Evolutionary conservation across 805 yeast genomes (phyloP), one percentile per base, ranked within the genome.

Genomic region (Saturnispora galanensis): DNA sequence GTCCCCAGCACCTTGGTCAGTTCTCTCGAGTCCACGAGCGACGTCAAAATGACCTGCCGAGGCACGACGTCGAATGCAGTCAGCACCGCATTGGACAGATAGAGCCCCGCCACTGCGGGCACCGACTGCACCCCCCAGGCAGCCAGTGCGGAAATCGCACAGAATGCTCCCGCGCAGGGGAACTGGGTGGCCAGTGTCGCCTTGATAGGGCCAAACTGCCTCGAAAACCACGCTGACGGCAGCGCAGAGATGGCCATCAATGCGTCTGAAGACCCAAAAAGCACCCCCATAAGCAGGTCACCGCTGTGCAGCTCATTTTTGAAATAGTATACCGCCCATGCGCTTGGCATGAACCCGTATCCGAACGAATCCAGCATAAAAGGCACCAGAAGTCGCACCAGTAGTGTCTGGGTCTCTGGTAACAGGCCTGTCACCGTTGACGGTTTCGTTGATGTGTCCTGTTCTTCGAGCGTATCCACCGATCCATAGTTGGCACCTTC

Each of bases 31-130:
- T 73, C 71, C 34, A 88, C 77, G 16, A 86, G 66, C 2, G 84
- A 71, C 0, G 94, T 79, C 41, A 88, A 63, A 35, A 88, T 67
- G 8, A 87, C 76, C 62, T 87, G 96, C 42, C 97, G 74, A 6
- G 96, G 96, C 3, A 87, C 93, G 28, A 87, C 95, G 58, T 88
- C 97, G 89, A 88, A 86, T 1, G 89, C 77, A 2, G 80, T 69
- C 0, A 86, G 76, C 2, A 80, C 64, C 47, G 78, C 79, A 50
- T 84, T 77, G 21, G 74, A 57, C 16, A 80, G 51, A 31, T 83
- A 66, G 5, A 77, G 60, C 0, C 64, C 44, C 26, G 83, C 68
- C 0, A 90, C 83, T 2, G 56, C 39, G 0, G 58, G 47, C n/a
- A 66, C 26, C 8, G 26, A 21, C 26, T 21, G 26, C 8, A 21